Percentiles rank a stretch among this genome's conserved stretches.
phyloP scores from a whole-genome alignment of 306 rosid genomes.

The Medicago ruthenica region DNA sequence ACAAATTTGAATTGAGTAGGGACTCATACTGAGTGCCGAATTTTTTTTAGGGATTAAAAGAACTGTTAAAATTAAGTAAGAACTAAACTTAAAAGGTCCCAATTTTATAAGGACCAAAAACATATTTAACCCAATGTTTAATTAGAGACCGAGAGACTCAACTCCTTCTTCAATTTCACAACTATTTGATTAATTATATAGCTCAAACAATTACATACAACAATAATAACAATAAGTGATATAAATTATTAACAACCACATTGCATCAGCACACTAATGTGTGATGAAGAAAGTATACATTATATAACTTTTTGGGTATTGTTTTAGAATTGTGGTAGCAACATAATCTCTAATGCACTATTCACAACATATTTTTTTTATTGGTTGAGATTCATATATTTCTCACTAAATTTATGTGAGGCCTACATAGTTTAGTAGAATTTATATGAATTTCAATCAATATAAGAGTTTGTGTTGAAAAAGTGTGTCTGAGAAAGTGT shows the following conservation, averaged over 20 bases:
- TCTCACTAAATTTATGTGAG: neutral
- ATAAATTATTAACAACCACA: neutral
- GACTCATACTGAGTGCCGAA: no score
- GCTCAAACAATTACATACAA: neutral
- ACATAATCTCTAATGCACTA: neutral
- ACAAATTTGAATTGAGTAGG: no score
- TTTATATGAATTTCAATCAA: neutral
- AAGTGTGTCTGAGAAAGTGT: no score
- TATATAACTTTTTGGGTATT: neutral
- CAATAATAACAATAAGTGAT: neutral
- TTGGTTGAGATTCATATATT: neutral
- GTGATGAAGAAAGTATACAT: neutral
- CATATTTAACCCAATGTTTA: no score
- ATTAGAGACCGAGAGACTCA: no score
- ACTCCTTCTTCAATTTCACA: neutral
- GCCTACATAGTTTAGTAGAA: neutral
- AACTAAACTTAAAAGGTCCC: no score
- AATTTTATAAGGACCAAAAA: no score
- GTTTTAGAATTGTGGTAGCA: neutral
- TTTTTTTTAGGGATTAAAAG: no score
- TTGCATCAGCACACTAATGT: neutral
- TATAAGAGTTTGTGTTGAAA: neutral
- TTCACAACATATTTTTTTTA: neutral
- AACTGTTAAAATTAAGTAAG: no score
- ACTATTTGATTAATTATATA: neutral